Base-by-base conservation (phyloP, 2,329 filamentous ascomycete species). In the Trichoderma citrinoviride region DNA sequence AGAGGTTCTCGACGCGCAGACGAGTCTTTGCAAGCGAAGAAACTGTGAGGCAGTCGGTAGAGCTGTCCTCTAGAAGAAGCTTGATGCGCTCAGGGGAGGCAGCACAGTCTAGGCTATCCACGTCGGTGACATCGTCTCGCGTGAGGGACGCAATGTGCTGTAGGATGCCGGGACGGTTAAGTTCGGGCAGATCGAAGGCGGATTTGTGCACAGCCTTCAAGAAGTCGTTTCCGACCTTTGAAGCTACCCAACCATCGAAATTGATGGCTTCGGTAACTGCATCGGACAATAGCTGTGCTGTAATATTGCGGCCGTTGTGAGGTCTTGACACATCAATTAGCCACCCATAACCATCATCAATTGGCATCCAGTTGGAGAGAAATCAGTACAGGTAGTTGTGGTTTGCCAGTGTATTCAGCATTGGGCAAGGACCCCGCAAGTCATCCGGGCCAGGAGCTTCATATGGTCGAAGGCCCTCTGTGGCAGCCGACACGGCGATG, bases 381-480 rank as follows among this genome's bases (percentile, higher is more conserved):
- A 3, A 10, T 41, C 29, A 64, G 5, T 66, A 66, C 65, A 71
- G 47, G 55, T 70, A 71, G 52, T 68, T 69, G 64, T 71, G 70
- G 49, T 71, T 68, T 37, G 70, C 70, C 37, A 71, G 66, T 2
- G 69, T 68, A 64, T 71, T 71, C 17, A 71, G 61, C 69, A 71
- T 70, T 12, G 69, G 70, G 61, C 70, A 71, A 7, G 70, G 69
- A 8, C 64, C 56, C 12, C 69, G 66, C 46, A 67, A 66, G 46
- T 68, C 65, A 15, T 56, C 50, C 3, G 66, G 63, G 12, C 65
- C 64, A 25, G 65, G 58, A 7, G 63, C 54, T 15, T 58, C 61
- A 61, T 66, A 68, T 23, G 67, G 67, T 17, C 60, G 53, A 4
- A 67, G 17, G 8, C 33, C 19, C 21, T 52, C 53, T 14, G 47